Conservation (phyloP, 768 basidiomycete genomes). For the Rhizopogon vesiculosus region DNA sequence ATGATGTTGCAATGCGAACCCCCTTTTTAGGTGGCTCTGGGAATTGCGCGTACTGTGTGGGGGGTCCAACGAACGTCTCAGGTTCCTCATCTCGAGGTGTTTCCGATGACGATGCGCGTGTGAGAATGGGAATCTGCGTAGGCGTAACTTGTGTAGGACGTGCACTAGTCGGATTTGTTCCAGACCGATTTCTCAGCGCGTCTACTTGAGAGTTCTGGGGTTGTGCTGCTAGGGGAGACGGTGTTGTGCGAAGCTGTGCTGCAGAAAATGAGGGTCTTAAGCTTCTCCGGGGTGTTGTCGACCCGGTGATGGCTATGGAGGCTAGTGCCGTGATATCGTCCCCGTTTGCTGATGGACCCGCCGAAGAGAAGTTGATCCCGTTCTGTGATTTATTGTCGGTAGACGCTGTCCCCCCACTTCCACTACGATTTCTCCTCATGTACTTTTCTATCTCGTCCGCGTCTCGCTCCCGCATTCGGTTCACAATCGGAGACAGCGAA, state of each 20-base stretch:
- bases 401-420: conserved; percentile 68
- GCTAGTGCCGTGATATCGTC: conserved; percentile 51
- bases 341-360: conserved; percentile 46
- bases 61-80: conserved; percentile 57
- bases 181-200: conserved; percentile 50
- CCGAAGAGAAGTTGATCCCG: conserved; percentile 42
- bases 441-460: conserved; percentile 89
- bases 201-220: conserved; percentile 38
- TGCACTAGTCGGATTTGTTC: conserved; percentile 55
- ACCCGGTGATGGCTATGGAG: conserved; percentile 42
- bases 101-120: conserved; percentile 56
- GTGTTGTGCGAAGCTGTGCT: conserved; percentile 60
- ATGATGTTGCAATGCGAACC: conserved; percentile 31
- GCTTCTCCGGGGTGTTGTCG: conserved; percentile 52
- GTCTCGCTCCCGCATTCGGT: conserved; percentile 77
- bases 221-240: conserved; percentile 31
- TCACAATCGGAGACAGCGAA: conserved; percentile 72
- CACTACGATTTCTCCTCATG: conserved; percentile 75
- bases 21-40: conserved; percentile 63
- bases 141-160: conserved; percentile 40
- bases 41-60: conserved; percentile 66
- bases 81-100: conserved; percentile 38
- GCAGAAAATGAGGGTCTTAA: conserved; percentile 76
- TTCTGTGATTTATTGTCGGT: conserved; percentile 68
- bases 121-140: conserved; percentile 36